Evolutionary conservation across 2,329 filamentous ascomycete genomes (phyloP), one percentile per base, ranked within the genome.

Genomic region (Colletotrichum chrysophilum): DNA sequence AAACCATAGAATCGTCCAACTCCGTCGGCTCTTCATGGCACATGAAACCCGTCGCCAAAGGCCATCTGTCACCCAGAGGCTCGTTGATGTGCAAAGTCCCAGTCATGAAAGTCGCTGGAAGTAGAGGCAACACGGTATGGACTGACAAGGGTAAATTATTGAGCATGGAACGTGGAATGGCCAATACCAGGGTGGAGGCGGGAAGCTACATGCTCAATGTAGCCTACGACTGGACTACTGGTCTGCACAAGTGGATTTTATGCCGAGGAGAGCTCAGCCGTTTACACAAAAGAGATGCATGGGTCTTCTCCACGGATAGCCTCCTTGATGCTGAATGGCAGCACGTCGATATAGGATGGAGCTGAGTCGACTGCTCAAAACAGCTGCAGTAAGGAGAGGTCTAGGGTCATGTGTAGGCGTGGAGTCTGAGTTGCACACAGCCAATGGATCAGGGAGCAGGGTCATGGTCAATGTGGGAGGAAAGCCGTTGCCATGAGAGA

Each of bases 251-350:
- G 21, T 56, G 52, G 52, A 56, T 26, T 26, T 16, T 28, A 2
- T 18, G 52, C 0, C 21, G 52, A 56, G 13, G 7, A 28, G 52
- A 58, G 55, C 55, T 58, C 26, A 28, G 55, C 21, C 2, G 21
- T 3, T 26, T 26, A 0, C 21, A 56, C 52, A 16, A 56, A 56
- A 3, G 8, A 6, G 6, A 26, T n/a, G 1, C 13, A 56, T 56
- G 21, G 55, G 55, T 10, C 0, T 28, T 28, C 0, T 0, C 55
- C 21, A 58, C 0, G 0, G 1, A 5, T 16, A 9, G 21, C 13
- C 24, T 7, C 0, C 5, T 16, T 26, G 55, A 5, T 58, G 55
- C 55, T 58, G 24, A 58, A 58, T 58, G 14, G 55, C 21, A 58
- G n/a, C 24, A 58, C 13, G 55, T 58, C 7, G 13, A 28, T 0